Evolutionary conservation across 148 eudicot species (phyloP).

Genomic region (Vaccinium vitisidaea): DNA sequence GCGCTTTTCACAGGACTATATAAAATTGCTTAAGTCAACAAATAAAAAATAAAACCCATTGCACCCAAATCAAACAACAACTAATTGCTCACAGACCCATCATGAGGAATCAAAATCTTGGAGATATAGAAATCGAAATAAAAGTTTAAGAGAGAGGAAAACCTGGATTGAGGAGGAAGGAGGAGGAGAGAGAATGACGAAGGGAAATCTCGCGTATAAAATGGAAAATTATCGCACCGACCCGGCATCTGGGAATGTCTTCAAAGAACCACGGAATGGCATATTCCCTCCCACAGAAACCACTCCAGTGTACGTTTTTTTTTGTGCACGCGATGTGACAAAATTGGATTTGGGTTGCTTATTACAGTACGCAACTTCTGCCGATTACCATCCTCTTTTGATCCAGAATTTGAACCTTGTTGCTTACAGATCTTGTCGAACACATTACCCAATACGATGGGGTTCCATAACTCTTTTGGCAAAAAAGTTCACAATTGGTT

Average conservation of each 20-base stretch:
- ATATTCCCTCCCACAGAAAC: conserved; percentile 23
- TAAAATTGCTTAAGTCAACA: neutral
- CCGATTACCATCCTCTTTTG: too few species aligned
- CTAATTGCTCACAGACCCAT: neutral
- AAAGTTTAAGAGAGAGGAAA: neutral
- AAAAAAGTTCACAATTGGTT: too few species aligned
- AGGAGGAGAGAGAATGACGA: neutral
- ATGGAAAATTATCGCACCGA: conserved; percentile 14
- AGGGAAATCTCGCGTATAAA: conserved; percentile 7
- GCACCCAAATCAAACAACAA: conserved; percentile 7
- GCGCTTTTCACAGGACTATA: neutral
- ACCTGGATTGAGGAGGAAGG: neutral
- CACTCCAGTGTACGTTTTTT: neutral
- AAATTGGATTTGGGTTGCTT: neutral
- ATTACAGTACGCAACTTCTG: too few species aligned
- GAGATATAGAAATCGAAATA: neutral
- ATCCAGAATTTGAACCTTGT: too few species aligned
- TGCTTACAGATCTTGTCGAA: too few species aligned
- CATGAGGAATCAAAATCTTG: neutral
- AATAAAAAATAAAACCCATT: neutral
- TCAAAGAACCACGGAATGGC: conserved; percentile 28
- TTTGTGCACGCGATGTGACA: neutral
- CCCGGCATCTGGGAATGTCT: conserved; percentile 34
- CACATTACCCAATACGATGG: too few species aligned
- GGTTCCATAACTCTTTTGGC: too few species aligned